phyloP scores from a whole-genome alignment of 768 basidiomycete genomes.

The Thelephora ganbajun region DNA sequence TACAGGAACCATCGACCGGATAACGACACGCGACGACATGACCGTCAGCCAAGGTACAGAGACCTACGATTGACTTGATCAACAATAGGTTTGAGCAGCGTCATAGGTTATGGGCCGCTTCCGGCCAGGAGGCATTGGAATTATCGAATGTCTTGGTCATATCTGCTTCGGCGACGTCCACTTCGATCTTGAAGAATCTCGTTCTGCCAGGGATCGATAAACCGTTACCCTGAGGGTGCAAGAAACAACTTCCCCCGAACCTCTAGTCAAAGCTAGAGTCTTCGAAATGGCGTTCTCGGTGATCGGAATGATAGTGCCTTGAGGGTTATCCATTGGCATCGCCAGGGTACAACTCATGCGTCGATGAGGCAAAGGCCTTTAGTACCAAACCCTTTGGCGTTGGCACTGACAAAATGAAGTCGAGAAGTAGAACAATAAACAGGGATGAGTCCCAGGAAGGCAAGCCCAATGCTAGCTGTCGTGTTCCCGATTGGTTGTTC shows the following conservation, averaged over 20 bases:
- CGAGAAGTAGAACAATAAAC: too few species aligned
- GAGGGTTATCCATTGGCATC: too few species aligned
- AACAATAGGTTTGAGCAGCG: conserved; percentile 1
- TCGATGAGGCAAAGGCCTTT: too few species aligned
- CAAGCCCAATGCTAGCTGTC: too few species aligned
- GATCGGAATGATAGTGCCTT: too few species aligned
- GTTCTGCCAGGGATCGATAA: conserved; percentile 88
- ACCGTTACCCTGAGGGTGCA: conserved; percentile 59
- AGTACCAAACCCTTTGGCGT: too few species aligned
- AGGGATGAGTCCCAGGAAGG: too few species aligned
- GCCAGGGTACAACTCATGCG: too few species aligned
- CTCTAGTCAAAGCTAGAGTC: too few species aligned
- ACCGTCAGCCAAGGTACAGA: conserved; percentile 80
- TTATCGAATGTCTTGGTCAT: conserved; percentile 70
- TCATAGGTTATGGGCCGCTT: conserved; percentile 78
- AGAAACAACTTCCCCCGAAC: conserved; percentile 98
- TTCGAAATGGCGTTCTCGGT: too few species aligned
- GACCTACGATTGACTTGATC: not conserved
- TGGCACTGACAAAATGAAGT: too few species aligned
- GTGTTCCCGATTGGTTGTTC: too few species aligned
- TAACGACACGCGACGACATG: conserved; percentile 80
- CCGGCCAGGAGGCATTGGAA: conserved; percentile 85
- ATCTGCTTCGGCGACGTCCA: conserved; percentile 69
- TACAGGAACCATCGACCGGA: conserved; percentile 51
- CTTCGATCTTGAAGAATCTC: conserved; percentile 89